Evolutionary conservation across 1,139 yeast genomes (phyloP).

Genomic region (Diutina catenulata): DNA sequence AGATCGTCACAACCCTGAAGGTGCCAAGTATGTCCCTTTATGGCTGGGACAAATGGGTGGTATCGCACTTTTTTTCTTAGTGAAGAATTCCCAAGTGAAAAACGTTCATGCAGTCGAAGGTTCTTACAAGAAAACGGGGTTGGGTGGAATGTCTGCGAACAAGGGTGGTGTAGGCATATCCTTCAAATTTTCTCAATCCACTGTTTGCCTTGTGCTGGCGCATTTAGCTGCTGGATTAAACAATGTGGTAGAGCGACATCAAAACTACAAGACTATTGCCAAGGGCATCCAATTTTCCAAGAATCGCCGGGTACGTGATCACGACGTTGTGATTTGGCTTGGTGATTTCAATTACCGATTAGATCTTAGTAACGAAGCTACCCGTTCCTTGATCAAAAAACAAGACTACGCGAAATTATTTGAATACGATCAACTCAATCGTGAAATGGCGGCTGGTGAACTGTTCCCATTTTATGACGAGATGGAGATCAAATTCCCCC

Average conservation of each 20-base stretch:
- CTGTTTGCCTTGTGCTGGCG: conserved; percentile 1
- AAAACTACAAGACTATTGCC: conserved; percentile 1
- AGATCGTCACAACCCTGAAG: not conserved
- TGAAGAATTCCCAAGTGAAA: not conserved
- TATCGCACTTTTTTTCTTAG: conserved; percentile 1
- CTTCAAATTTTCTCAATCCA: not conserved
- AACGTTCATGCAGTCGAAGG: conserved; percentile 1
- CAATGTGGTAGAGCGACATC: conserved; percentile 4
- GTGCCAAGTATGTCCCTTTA: not conserved
- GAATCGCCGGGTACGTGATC: not conserved
- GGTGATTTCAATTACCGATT: conserved; percentile 5
- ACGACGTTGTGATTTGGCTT: conserved; percentile 5
- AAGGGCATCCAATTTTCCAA: conserved; percentile 2
- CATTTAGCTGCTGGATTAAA: conserved; percentile 5
- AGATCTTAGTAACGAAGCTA: not conserved
- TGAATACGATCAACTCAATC: conserved; percentile 1
- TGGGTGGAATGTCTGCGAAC: conserved; percentile 5
- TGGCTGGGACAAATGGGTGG: conserved; percentile 6
- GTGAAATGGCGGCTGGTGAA: conserved; percentile 3
- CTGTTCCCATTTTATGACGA: conserved; percentile 1
- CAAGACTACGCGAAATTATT: not conserved
- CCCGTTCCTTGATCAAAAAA: not conserved
- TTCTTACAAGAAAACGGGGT: conserved; percentile 4
- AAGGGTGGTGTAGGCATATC: conserved; percentile 5
- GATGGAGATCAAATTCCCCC: conserved; percentile 4